These are phyloP conservation scores for Eucalyptus curtisii DNA, from an alignment of 345 rosid species.

Conservation along the genomic window DNA sequence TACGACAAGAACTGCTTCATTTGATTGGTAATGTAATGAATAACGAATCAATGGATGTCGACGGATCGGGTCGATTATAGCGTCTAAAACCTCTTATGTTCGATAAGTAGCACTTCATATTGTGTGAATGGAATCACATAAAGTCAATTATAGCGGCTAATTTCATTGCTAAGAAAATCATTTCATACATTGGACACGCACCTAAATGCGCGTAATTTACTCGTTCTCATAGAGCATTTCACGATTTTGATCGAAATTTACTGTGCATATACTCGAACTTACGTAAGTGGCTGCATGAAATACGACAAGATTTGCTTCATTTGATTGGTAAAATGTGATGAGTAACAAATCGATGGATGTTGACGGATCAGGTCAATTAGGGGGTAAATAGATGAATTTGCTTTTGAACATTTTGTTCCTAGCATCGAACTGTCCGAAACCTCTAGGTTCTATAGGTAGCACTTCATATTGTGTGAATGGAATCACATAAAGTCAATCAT, in stretches of 20 bases:
- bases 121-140: too few species aligned
- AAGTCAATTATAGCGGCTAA: not conserved
- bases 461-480: too few species aligned
- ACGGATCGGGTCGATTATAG: too few species aligned
- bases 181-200: too few species aligned
- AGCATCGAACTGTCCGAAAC: too few species aligned
- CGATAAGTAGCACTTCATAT: too few species aligned
- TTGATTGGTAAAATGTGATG: not conserved
- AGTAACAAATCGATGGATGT: not conserved
- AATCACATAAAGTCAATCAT: too few species aligned
- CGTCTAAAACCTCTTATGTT: fast-evolving
- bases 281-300: not conserved
- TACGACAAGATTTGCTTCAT: not conserved
- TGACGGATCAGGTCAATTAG: not conserved
- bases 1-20: not conserved
- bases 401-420: not conserved
- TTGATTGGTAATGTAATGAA: not conserved
- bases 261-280: too few species aligned
- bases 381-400: not conserved
- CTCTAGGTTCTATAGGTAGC: too few species aligned
- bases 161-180: not conserved
- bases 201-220: too few species aligned
- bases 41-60: not conserved
- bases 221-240: too few species aligned
- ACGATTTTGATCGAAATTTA: too few species aligned